These are phyloP conservation scores for Teratosphaeria destructans DNA, from an alignment of 2,329 filamentous ascomycete genomes.

Conservation along the genomic window DNA sequence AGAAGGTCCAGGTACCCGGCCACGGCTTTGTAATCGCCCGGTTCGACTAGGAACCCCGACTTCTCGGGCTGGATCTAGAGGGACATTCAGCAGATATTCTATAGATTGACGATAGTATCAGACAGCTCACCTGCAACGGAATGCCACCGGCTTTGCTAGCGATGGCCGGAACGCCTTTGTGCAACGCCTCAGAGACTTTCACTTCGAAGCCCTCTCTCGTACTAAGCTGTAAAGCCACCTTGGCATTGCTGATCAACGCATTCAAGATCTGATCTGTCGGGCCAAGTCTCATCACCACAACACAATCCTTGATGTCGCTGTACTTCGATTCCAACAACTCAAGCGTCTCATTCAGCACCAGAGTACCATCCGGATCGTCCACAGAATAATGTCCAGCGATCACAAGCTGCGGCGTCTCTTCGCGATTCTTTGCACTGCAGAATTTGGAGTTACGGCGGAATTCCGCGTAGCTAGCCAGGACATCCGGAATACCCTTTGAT, in stretches of 20 bases:
- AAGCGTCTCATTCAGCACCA: conserved; percentile 64
- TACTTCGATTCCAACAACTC: conserved; percentile 54
- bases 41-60: conserved; percentile 63
- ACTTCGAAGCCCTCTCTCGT: conserved; percentile 78
- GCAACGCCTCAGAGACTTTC: conserved; percentile 73
- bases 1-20: conserved; percentile 56
- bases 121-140: conserved; percentile 53
- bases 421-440: conserved; percentile 38
- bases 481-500: conserved; percentile 69
- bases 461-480: conserved; percentile 64
- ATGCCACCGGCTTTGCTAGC: conserved; percentile 69
- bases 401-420: conserved; percentile 58
- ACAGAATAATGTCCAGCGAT: conserved; percentile 71
- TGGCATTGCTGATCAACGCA: conserved; percentile 59
- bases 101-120: neutral
- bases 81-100: neutral
- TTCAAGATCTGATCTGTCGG: conserved; percentile 75
- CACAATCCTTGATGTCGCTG: conserved; percentile 44
- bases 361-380: conserved; percentile 66
- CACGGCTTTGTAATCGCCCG: conserved; percentile 59
- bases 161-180: conserved; percentile 70
- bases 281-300: conserved; percentile 66
- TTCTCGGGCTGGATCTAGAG: conserved; percentile 46
- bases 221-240: conserved; percentile 67
- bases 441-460: conserved; percentile 49